Evolutionary conservation across 345 rosid species (phyloP).

Genomic region (Euclidium syriacum): DNA sequence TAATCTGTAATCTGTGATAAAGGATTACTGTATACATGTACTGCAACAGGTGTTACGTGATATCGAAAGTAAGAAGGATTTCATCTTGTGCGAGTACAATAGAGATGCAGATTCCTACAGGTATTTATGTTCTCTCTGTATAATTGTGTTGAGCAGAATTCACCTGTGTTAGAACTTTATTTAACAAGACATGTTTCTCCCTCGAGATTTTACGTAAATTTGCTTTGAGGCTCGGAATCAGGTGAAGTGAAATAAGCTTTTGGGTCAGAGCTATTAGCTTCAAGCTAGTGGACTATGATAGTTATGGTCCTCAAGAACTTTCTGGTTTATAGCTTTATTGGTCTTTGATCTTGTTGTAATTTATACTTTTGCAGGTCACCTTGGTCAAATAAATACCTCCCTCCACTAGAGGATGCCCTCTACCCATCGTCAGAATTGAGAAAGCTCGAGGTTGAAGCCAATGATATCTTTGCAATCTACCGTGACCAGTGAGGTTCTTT

Average conservation of each 20-base stretch:
- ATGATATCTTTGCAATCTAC: constrained; percentile 76
- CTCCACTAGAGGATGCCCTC: constrained; percentile 70
- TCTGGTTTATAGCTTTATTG: neutral
- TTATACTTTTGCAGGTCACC: constrained; percentile 58
- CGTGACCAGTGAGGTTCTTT: constrained; percentile 99
- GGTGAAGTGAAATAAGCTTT: neutral
- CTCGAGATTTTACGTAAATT: neutral
- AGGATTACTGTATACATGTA: neutral
- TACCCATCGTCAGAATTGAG: constrained; percentile 75
- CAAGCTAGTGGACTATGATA: neutral
- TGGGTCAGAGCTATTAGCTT: neutral
- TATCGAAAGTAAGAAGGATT: constrained; percentile 63
- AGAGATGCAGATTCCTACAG: constrained; percentile 98
- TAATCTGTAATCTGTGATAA: neutral
- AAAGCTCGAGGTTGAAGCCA: constrained; percentile 89
- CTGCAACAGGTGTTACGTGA: constrained; percentile 60
- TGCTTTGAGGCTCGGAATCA: neutral
- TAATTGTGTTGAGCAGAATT: neutral
- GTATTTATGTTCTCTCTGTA: constrained; percentile 28
- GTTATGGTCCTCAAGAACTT: neutral
- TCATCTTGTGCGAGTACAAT: constrained; percentile 92
- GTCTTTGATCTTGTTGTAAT: constrained; percentile 1
- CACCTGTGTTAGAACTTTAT: neutral
- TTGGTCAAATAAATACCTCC: constrained; percentile 88
- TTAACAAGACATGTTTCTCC: neutral